Conservation (phyloP, 257 asterid genomes). For the Rauvolfia tetraphylla region DNA sequence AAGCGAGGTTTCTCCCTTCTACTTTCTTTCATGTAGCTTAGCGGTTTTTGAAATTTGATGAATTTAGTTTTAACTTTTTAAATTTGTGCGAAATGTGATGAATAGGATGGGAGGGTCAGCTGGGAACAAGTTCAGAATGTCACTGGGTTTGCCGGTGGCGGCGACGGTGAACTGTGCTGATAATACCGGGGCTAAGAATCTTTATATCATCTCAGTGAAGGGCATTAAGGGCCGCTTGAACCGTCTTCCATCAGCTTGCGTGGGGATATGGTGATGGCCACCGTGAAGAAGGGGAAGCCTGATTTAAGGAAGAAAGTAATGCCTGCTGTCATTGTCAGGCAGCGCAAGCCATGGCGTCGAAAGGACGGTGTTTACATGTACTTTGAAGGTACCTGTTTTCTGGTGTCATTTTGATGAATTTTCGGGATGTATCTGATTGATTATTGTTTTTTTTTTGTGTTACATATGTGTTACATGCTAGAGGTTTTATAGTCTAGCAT, state of each 20-base stretch:
- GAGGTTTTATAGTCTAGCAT: not conserved
- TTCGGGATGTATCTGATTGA: not conserved
- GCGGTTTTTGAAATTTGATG: not conserved
- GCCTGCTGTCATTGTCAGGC: slow-evolving; percentile 59
- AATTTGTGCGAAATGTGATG: not conserved
- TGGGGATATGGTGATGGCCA: slow-evolving; percentile 75
- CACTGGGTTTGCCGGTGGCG: slow-evolving; percentile 65
- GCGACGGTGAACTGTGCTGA: slow-evolving; percentile 66
- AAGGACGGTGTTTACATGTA: slow-evolving; percentile 25
- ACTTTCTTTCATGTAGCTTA: not conserved
- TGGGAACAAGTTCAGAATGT: slow-evolving; percentile 64
- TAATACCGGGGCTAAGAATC: slow-evolving; percentile 52
- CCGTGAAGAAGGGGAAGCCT: slow-evolving; percentile 72
- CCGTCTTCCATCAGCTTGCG: slow-evolving; percentile 65
- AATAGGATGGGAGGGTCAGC: slow-evolving; percentile 67
- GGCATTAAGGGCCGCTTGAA: slow-evolving; percentile 62
- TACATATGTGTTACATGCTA: not conserved
- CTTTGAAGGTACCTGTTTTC: slow-evolving; percentile 13
- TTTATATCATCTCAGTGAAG: slow-evolving; percentile 56
- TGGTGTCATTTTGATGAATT: not conserved
- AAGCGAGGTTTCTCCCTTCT: slow-evolving; percentile 34
- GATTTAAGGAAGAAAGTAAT: slow-evolving; percentile 64
- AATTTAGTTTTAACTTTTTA: not conserved
- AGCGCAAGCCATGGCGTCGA: slow-evolving; percentile 24
- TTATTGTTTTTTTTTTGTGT: not conserved